Conservation (phyloP, 495 filamentous ascomycete genomes). For the Trichoderma asperelloides region DNA sequence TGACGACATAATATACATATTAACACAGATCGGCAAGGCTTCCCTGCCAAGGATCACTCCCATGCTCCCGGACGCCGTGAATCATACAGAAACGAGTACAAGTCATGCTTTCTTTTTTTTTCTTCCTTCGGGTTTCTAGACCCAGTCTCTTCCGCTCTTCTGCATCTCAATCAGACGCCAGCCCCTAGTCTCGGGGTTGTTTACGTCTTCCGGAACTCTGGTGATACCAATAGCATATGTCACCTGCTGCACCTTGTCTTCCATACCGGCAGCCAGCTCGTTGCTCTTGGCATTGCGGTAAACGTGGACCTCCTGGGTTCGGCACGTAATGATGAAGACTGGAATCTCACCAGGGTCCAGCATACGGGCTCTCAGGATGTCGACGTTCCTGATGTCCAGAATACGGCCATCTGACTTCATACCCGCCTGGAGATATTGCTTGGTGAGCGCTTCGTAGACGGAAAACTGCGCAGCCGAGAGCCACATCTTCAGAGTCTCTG, state of each 20-base stretch:
- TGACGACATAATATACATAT: slow-evolving; percentile 2
- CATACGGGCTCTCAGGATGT: slow-evolving; percentile 79
- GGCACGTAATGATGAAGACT: slow-evolving; percentile 91
- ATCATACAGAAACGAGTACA: slow-evolving; percentile 2
- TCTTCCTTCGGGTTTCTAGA: slow-evolving; percentile 11
- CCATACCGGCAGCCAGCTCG: slow-evolving; percentile 93
- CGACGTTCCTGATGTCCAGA: slow-evolving; percentile 87
- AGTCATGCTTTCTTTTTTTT: slow-evolving; percentile 6
- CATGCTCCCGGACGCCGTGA: slow-evolving; percentile 7
- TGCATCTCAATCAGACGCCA: slow-evolving; percentile 98
- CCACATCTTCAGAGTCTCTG: slow-evolving; percentile 86
- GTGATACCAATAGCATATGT: slow-evolving; percentile 97
- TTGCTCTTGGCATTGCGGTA: slow-evolving; percentile 85
- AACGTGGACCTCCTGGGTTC: slow-evolving; percentile 97
- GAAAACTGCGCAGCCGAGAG: slow-evolving; percentile 88
- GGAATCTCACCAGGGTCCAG: slow-evolving; percentile 96
- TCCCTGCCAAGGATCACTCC: neutral
- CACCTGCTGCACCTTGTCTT: slow-evolving; percentile 95
- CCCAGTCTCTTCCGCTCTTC: slow-evolving; percentile 91
- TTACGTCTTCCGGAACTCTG: slow-evolving; percentile 85
- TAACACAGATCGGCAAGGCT: slow-evolving; percentile 4
- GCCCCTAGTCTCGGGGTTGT: slow-evolving; percentile 89
- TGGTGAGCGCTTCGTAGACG: slow-evolving; percentile 86
- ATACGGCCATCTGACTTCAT: slow-evolving; percentile 91
- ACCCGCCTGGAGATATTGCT: slow-evolving; percentile 88